phyloP scores from a whole-genome alignment of 805 yeast genomes.

The Ogataea thermomethanolica region DNA sequence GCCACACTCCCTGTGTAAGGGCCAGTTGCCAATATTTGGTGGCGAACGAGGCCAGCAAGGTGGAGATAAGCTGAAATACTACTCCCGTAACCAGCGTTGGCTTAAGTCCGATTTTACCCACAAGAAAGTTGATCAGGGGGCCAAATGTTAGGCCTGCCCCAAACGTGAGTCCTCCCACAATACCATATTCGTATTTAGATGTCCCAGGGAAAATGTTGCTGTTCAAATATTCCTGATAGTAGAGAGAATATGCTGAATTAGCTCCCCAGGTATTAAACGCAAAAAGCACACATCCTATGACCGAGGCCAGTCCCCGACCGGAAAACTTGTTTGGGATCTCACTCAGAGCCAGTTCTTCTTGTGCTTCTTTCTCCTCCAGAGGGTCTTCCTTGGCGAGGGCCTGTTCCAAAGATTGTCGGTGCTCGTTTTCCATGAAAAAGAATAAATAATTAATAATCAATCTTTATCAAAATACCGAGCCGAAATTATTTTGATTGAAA shows the following conservation, averaged over 20 bases:
- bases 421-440: no score
- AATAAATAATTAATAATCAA: no score
- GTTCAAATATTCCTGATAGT: slow-evolving; percentile 53
- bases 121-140: slow-evolving; percentile 44
- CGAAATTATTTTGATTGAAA: not conserved
- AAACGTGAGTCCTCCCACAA: slow-evolving; percentile 65
- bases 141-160: slow-evolving; percentile 49
- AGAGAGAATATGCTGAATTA: slow-evolving; percentile 63
- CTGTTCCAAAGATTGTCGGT: no score
- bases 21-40: slow-evolving; percentile 62
- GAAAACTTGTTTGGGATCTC: slow-evolving; percentile 61
- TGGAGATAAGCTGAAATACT: slow-evolving; percentile 48
- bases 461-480: not conserved
- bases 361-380: not conserved
- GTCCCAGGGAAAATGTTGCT: slow-evolving; percentile 52
- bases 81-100: slow-evolving; percentile 45
- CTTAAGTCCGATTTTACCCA: slow-evolving; percentile 43
- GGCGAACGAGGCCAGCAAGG: slow-evolving; percentile 58
- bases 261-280: slow-evolving; percentile 73
- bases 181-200: slow-evolving; percentile 54
- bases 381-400: not conserved
- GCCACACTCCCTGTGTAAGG: slow-evolving; percentile 63
- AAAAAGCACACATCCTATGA: slow-evolving; percentile 45
- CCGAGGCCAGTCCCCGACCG: slow-evolving; percentile 55
- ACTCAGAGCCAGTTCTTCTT: not conserved